Base-by-base conservation (phyloP, 345 rosid species). In the Brassica carinata region DNA sequence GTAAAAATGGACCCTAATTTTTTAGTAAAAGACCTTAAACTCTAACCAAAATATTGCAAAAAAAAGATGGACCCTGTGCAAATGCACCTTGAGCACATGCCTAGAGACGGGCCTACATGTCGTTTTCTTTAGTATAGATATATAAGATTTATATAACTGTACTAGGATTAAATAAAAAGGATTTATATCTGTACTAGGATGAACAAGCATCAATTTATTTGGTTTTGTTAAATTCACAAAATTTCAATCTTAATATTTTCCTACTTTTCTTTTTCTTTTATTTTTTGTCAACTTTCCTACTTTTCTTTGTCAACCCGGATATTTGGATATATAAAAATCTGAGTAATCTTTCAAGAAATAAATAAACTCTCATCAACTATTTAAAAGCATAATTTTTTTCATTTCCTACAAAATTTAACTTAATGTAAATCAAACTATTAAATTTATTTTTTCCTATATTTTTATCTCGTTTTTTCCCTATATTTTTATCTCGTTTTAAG, bases 51-150 rank as follows among this genome's bases (percentile, higher is more conserved):
- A n/a, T n/a, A n/a, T n/a, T n/a, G n/a, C n/a, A n/a, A n/a, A n/a
- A n/a, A n/a, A n/a, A n/a, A n/a, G n/a, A n/a, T n/a, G n/a, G n/a
- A n/a, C n/a, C n/a, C n/a, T n/a, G n/a, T n/a, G n/a, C n/a, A n/a
- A n/a, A n/a, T n/a, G n/a, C n/a, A n/a, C n/a, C n/a, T n/a, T n/a
- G n/a, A n/a, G n/a, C n/a, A n/a, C n/a, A n/a, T n/a, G n/a, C n/a
- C n/a, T n/a, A n/a, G n/a, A n/a, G n/a, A n/a, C n/a, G n/a, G n/a
- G 74, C 19, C 45, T 58, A 59, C 58, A 58, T 38, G 72, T 64
- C 59, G 3, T 73, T 2, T 70, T 71, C 61, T 72, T 10, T 34
- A 8, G 62, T 61, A 3, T 19, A 57, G 2, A 8, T 5, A 3
- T 1, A 31, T 4, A 31, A 15, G 8, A 7, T 23, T 57, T 57